These are phyloP conservation scores for Barnettozyma vustinii DNA, from an alignment of 805 yeast genomes.

Conservation along the genomic window DNA sequence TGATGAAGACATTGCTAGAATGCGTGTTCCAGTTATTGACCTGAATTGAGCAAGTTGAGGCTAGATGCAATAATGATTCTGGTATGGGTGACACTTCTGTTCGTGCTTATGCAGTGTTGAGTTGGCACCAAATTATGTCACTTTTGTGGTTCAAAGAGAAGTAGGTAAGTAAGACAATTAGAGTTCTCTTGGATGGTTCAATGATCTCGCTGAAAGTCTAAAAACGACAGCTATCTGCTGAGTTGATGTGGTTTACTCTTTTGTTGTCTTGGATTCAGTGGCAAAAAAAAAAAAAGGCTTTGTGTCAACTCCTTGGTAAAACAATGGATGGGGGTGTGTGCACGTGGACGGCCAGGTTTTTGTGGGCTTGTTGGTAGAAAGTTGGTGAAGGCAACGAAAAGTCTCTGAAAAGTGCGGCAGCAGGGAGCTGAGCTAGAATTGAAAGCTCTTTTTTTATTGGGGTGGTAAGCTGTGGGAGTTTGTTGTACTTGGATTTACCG, in stretches of 20 bases:
- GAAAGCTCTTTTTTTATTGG: background rate
- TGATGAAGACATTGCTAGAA: background rate
- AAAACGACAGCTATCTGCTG: background rate
- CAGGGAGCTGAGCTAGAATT: background rate
- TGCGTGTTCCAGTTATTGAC: too few species aligned
- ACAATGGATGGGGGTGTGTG: background rate
- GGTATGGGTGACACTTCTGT: background rate
- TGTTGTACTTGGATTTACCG: background rate
- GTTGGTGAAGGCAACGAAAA: background rate
- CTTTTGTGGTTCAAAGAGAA: background rate
- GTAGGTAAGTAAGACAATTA: background rate
- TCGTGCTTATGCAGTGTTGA: too few species aligned
- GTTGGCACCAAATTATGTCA: background rate
- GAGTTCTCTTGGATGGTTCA: background rate
- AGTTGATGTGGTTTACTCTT: background rate
- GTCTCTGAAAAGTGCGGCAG: background rate
- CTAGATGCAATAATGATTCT: background rate
- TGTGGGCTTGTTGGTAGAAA: background rate
- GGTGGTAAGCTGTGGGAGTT: background rate
- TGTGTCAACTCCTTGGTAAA: constrained; percentile 1
- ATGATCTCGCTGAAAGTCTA: background rate
- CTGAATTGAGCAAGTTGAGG: background rate
- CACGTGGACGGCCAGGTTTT: background rate
- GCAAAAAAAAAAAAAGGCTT: background rate
- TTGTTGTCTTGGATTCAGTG: background rate